Conservation (phyloP, 495 filamentous ascomycete species). For the Lentithecium fluviatile region DNA sequence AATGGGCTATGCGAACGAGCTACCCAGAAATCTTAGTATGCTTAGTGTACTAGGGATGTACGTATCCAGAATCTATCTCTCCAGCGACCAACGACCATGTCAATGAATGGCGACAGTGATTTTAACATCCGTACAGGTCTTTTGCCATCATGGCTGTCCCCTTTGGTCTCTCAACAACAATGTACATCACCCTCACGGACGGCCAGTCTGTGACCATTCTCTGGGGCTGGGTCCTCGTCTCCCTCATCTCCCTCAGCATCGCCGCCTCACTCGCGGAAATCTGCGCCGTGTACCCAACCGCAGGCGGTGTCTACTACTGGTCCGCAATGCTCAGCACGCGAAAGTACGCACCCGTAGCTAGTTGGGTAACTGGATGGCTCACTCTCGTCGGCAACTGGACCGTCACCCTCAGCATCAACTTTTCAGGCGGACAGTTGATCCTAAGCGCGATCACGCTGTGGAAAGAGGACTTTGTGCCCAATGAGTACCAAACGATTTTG, state of each 20-base stretch:
- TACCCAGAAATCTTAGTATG: constrained; percentile 43
- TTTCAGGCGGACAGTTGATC: constrained; percentile 59
- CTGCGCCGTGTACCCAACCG: constrained; percentile 57
- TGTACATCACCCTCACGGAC: constrained; percentile 66
- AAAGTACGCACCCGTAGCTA: constrained; percentile 49
- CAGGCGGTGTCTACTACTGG: constrained; percentile 56
- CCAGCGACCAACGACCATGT: not conserved
- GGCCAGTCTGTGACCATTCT: constrained; percentile 66
- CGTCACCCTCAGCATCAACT: constrained; percentile 53
- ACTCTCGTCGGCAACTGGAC: constrained; percentile 55
- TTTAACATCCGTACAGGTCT: constrained; percentile 39
- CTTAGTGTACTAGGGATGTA: constrained; percentile 39
- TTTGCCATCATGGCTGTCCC: constrained; percentile 62
- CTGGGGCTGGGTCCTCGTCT: constrained; percentile 59
- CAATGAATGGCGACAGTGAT: not conserved
- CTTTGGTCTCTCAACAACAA: constrained; percentile 67
- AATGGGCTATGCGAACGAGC: constrained; percentile 41
- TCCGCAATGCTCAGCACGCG: constrained; percentile 51
- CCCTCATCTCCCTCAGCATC: constrained; percentile 52
- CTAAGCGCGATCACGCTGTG: constrained; percentile 61
- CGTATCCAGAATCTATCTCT: constrained; percentile 8
- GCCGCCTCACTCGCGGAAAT: constrained; percentile 56
- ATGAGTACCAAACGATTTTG: constrained; percentile 61
- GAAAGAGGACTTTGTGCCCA: constrained; percentile 61
- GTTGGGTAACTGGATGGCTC: constrained; percentile 53